These are phyloP conservation scores for Starmerella gropengiesseri DNA, from an alignment of 805 yeast species.

Conservation along the genomic window DNA sequence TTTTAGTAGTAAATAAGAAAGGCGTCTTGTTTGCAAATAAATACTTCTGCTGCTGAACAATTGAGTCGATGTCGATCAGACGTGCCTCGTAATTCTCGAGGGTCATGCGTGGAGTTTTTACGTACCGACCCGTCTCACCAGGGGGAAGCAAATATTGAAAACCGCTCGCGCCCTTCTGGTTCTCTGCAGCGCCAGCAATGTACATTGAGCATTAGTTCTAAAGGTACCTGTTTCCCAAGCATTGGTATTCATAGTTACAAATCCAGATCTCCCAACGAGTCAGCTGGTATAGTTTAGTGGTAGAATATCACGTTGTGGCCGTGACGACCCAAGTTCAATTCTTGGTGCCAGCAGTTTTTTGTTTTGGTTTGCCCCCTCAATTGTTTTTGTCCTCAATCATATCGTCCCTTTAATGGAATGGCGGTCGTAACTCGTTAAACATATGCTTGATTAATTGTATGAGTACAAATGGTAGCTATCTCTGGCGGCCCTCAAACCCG, in stretches of 20 bases:
- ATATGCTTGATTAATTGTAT: no score
- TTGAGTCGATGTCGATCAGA: no score
- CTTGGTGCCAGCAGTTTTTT: slow-evolving; percentile 52
- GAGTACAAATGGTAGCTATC: slow-evolving; percentile 1
- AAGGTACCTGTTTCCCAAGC: not conserved
- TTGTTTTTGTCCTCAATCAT: not conserved
- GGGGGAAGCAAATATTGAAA: no score
- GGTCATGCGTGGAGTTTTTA: no score
- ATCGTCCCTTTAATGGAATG: not conserved
- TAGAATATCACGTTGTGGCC: slow-evolving; percentile 65
- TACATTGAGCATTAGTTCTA: not conserved
- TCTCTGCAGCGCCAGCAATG: no score
- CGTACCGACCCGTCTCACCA: no score
- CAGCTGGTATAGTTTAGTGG: slow-evolving; percentile 51
- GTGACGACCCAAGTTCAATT: slow-evolving; percentile 65
- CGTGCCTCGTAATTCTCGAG: no score
- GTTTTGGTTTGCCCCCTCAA: slow-evolving; percentile 9
- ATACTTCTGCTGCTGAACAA: no score
- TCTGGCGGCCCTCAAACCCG: slow-evolving; percentile 7
- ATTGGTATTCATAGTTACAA: not conserved
- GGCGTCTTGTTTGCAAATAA: no score
- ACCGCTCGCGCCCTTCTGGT: no score
- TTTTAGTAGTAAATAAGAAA: no score
- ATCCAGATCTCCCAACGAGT: not conserved
- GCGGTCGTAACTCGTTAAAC: not conserved